Evolutionary conservation across 2,329 filamentous ascomycete genomes (phyloP), one percentile per base, ranked within the genome.

Genomic region (Aspergillus pseudoterreus): DNA sequence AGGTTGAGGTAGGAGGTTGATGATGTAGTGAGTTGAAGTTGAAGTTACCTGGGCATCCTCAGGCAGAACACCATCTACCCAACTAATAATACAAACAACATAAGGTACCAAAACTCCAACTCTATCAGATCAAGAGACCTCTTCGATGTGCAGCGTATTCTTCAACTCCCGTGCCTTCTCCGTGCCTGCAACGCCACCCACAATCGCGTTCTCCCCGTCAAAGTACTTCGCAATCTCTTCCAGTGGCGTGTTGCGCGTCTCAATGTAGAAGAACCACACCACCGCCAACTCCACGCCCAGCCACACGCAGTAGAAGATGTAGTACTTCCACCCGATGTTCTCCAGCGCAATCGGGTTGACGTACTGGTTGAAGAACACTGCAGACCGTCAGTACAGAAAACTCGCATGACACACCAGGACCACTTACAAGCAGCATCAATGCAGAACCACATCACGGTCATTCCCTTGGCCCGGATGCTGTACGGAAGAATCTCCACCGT

Each of bases 401-500:
- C 14, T 11, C 32, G 5, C 11, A 39, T 11, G 22, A 14, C 9
- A 21, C 4, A 32, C 8, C n/a, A n/a, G 39, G 15, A 9, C 10
- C 43, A 47, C 53, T 49, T 39, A 63, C 53, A 45, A 19, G 54
- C 50, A 14, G 47, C 52, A 24, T 70, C 64, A 50, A 70, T 63
- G 43, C 63, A 66, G 36, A 68, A 57, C 58, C 65, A 66, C 63
- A 69, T 67, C 49, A 71, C 60, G 0, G 65, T 68, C 47, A 78
- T 65, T 39, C 76, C 77, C 65, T 77, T 77, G 52, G 75, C 74
- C 45, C 77, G 75, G 50, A 78, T 72, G 53, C 71, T 72, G 66
- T 74, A 79, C 3, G 76, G 75, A 51, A 78, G 62, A 54, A 79
- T 78, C 56, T 79, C 76, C 47, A 73, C 71, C 2, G 72, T 71